These are phyloP conservation scores for Fomitiporia mediterranea DNA, from an alignment of 1,284 basidiomycete genomes.

Conservation along the genomic window DNA sequence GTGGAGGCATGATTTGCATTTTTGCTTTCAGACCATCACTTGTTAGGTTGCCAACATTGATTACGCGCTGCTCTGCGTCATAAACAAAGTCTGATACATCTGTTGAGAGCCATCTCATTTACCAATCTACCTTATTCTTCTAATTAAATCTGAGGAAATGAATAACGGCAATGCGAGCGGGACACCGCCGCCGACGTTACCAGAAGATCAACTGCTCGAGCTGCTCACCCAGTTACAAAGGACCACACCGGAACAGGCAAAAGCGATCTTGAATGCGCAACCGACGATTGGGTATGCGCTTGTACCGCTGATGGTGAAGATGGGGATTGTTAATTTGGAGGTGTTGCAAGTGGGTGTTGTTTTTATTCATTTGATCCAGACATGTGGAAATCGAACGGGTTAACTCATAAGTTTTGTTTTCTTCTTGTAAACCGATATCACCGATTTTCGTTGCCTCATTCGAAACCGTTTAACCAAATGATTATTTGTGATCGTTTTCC, in stretches of 20 bases:
- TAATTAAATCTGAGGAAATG: no score
- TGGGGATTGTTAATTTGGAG: conserved; percentile 67
- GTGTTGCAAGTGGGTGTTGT: conserved; percentile 55
- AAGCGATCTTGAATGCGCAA: conserved; percentile 60
- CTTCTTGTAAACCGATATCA: background rate
- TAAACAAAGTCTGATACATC: no score
- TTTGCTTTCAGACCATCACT: no score
- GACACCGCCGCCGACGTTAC: background rate
- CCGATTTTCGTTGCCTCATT: background rate
- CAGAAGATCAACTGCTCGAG: conserved; percentile 60
- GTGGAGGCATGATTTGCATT: no score
- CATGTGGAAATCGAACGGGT: no score
- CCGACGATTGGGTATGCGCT: conserved; percentile 73
- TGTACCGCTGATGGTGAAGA: conserved; percentile 68
- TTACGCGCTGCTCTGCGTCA: no score
- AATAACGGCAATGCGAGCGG: no score
- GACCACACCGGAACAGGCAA: conserved; percentile 66
- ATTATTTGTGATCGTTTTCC: background rate
- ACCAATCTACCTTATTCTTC: no score
- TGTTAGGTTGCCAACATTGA: no score
- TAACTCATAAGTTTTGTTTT: background rate
- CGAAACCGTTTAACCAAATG: background rate
- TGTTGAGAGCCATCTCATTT: no score
- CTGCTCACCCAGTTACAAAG: conserved; percentile 69
- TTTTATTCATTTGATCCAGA: no score